Base-by-base conservation (phyloP, 441 rosid genomes). In the Eruca vesicaria region DNA sequence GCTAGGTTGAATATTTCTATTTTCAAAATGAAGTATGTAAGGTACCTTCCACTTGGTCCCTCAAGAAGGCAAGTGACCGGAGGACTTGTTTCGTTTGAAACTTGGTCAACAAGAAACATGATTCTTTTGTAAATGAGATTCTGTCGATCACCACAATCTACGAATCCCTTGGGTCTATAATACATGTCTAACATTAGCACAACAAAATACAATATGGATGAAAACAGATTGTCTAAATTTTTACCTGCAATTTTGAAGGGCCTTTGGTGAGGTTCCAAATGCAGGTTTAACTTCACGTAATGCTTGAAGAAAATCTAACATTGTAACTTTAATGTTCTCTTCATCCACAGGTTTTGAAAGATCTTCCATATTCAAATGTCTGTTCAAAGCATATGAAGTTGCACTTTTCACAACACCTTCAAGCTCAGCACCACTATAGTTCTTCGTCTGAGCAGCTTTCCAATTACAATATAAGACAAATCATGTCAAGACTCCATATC, bases 351-450 rank as follows among this genome's bases (percentile, higher is more conserved):
- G 95, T 83, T 91, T 93, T 23, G 97, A 91, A 69, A 95, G 95
- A 84, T 95, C 98, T 59, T 91, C 97, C 79, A 95, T 86, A 82
- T 91, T 91, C 65, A 93, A 66, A 80, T 95, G 98, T 83, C 98
- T 89, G 83, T 93, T 93, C 77, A 95, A 59, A 23, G 99, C 99
- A 84, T 65, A 95, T 57, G 98, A 95, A 58, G 92, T 97, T 1
- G 97, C 99, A 88, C 99, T 95, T 86, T 93, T 95, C 20, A 91
- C 99, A 83, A 90, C 97, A 77, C 97, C 99, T 85, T 95, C 99
- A 77, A 95, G 96, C 80, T 93, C 99, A 4, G 98, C 99, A 28
- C 98, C 99, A 79, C 98, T 93, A 71, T 85, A 95, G 75, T 95
- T 95, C 78, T 95, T 95, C 11, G 98, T 90, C 68, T 93, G 90